Evolutionary conservation across 192 early-diverging fungal genomes (phyloP), one percentile per base, ranked within the genome.

Genomic region (Backusella liffmaniae): DNA sequence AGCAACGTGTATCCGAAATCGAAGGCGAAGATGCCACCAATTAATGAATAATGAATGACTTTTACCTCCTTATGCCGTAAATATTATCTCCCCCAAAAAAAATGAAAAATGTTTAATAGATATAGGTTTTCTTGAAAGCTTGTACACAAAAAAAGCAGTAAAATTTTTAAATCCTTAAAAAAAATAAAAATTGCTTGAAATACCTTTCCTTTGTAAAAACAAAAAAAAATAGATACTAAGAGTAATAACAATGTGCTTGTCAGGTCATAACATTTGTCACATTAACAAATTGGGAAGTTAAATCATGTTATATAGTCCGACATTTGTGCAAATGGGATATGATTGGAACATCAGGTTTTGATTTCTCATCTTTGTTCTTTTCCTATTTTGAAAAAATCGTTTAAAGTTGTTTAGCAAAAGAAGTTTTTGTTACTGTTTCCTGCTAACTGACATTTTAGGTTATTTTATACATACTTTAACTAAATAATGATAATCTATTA

Each of bases 1-100:
- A 75, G 56, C 80, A 77, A n/a, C 72, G 80, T 67, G 76, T 69
- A 29, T 72, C 16, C 56, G 80, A 81, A 46, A 77, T 81, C 73
- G 80, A 75, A 41, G 37, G 35, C 34, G 75, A 76, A 62, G 56
- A 62, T 62, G 56, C 56, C 56, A 62, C 21, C 56, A 62, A 62
- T 62, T 62, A 62, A 62, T 62, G 56, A 62, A 62, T 62, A 62
- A 62, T 62, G 56, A 62, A 23, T 29, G 10, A 29, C 26, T 59
- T 62, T 62, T 62, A 62, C 56, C 56, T 62, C 56, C 56, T 62
- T 62, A 62, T 29, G 56, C 56, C 56, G 56, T 62, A 62, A 62
- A 62, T 62, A 62, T 13, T 29, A 62, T 29, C 23, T 56, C 56
- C 9, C 56, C 21, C 29, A 62, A 62, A 62, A 26, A 62, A 62